Percentiles rank a stretch among this genome's conserved stretches.
Evolutionary conservation across 116 monocot genomes (phyloP).

Genomic region (Dioscorea cayenensis): DNA sequence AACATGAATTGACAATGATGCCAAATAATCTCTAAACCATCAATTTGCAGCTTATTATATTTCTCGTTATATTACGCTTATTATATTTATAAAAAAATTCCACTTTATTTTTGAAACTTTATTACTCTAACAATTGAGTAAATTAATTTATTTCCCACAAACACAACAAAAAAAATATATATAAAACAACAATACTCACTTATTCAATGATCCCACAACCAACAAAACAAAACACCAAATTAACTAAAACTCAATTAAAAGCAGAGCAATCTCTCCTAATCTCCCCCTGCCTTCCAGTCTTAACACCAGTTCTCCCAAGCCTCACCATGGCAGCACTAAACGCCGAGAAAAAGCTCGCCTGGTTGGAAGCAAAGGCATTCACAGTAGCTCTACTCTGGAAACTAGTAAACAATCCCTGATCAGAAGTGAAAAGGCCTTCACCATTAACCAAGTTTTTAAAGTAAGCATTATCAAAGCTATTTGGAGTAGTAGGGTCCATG

Average conservation of each 20-base stretch:
- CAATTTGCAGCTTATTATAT: too few species aligned
- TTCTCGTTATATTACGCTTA: too few species aligned
- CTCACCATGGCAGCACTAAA: constrained; percentile 48
- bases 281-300: constrained; percentile 52
- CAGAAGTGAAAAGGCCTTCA: constrained; percentile 53
- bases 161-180: too few species aligned
- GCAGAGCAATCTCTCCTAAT: constrained; percentile 52
- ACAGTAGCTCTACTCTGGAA: constrained; percentile 21
- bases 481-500: constrained; percentile 63
- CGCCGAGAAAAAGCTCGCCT: constrained; percentile 29
- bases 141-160: too few species aligned
- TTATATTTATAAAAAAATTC: too few species aligned
- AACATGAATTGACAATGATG: too few species aligned
- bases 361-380: constrained; percentile 29
- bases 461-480: constrained; percentile 58
- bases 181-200: too few species aligned
- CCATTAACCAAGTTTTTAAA: constrained; percentile 39
- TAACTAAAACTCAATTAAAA: constrained; percentile 22
- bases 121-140: too few species aligned
- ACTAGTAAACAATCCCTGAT: constrained; percentile 42
- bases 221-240: too few species aligned
- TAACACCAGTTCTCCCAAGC: constrained; percentile 58
- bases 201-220: too few species aligned
- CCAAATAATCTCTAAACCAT: too few species aligned
- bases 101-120: too few species aligned